Base-by-base conservation (phyloP, 306 rosid genomes). In the Rubus idaeus region DNA sequence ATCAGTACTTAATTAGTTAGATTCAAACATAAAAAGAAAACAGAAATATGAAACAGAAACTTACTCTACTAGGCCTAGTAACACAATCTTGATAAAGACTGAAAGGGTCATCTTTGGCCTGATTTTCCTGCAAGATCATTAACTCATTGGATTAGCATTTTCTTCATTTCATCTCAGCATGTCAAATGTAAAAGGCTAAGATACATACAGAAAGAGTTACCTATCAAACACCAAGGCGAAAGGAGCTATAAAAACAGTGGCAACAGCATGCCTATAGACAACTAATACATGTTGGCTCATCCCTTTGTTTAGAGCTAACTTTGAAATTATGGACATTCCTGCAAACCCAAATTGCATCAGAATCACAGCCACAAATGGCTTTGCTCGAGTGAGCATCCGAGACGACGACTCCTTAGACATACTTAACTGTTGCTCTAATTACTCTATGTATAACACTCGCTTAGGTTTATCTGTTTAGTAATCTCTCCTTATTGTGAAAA, bases 71-170 rank as follows among this genome's bases (percentile, higher is more conserved):
- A 87, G 78, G 72, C 77, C 86, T 17, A 85, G 82, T 4, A 84
- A 13, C 78, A 74, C 6, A 47, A 87, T 82, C 80, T 80, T 89
- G 39, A 18, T 47, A 11, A 85, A 78, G 68, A 82, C 2, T 11
- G 88, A 60, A 5, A 46, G 42, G 11, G 88, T 82, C 94, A 89
- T 80, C 73, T 80, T 82, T 20, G 91, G 88, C 83, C 91, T 80
- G 42, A 58, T 44, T 70, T 84, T 87, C 84, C 88, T 89, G 83
- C 68, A 40, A 62, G 40, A 77, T 30, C 60, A 76, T 37, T 13
- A 20, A 13, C 57, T 63, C 68, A 65, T 49, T 50, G 58, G 71
- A n/a, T 23, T 57, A 75, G 37, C 23, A 21, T 35, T 35, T 51
- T 68, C 46, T 52, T 69, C 64, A 6, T 39, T 26, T 40, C 69